These are phyloP conservation scores for Phoma sp. DNA, from an alignment of 2,329 filamentous ascomycete genomes.

Conservation along the genomic window DNA sequence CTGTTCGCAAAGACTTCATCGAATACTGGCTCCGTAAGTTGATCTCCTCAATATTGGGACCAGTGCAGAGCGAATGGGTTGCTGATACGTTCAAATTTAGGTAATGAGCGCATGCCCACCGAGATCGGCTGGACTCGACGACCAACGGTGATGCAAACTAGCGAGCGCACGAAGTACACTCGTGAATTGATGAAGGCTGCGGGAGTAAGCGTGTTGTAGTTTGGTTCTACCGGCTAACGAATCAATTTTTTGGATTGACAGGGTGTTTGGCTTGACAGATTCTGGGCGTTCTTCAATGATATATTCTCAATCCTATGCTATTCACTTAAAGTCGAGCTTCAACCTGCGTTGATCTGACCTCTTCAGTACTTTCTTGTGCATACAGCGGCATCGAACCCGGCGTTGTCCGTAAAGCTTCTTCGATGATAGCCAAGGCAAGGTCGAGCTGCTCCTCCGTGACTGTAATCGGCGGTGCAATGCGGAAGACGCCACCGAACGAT, in stretches of 20 bases:
- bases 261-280: no score
- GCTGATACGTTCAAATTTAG: not conserved
- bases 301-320: no score
- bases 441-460: slow-evolving; percentile 8
- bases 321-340: no score
- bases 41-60: no score
- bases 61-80: no score
- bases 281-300: no score
- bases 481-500: slow-evolving; percentile 29
- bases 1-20: slow-evolving; percentile 16
- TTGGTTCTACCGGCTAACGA: no score
- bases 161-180: slow-evolving; percentile 14
- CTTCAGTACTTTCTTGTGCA: not conserved
- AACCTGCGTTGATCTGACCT: no score
- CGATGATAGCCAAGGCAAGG: not conserved
- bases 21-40: slow-evolving; percentile 16
- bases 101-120: slow-evolving; percentile 13
- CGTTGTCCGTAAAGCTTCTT: slow-evolving; percentile 55
- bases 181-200: slow-evolving; percentile 14
- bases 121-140: slow-evolving; percentile 15
- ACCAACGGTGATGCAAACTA: slow-evolving; percentile 14
- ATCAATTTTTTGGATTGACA: no score
- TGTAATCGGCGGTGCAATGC: slow-evolving; percentile 8
- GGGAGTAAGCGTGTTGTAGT: not conserved
- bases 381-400: slow-evolving; percentile 46